A percentile compares a stretch with the other conserved stretches of the same genome.
Evolutionary conservation across 2,329 filamentous ascomycete species (phyloP).

Genomic region (Neofusicoccum parvum): DNA sequence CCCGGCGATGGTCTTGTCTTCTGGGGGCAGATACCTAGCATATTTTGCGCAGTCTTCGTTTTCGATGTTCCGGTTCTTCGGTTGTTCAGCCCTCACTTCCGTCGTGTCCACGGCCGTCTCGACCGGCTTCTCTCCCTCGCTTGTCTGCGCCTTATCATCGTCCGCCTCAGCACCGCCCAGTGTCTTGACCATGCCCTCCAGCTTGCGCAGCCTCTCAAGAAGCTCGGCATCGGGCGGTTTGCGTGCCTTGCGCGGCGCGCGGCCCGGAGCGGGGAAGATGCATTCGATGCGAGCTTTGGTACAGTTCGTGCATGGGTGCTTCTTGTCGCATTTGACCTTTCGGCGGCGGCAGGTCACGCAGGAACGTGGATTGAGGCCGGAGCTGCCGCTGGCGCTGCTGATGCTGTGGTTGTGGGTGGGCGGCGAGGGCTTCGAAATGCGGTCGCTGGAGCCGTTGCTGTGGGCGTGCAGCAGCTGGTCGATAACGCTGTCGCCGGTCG

Average conservation of each 20-base stretch:
- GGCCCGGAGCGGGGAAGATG: constrained; percentile 72
- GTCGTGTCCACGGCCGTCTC: background rate
- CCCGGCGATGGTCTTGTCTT: constrained; percentile 36
- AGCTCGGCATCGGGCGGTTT: constrained; percentile 72
- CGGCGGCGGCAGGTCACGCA: constrained; percentile 59
- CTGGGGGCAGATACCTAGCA: constrained; percentile 15
- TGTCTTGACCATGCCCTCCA: constrained; percentile 73
- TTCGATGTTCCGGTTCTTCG: constrained; percentile 24
- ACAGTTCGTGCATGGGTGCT: constrained; percentile 76
- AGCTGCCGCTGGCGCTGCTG: constrained; percentile 13
- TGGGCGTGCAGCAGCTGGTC: constrained; percentile 15
- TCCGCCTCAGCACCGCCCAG: constrained; percentile 42
- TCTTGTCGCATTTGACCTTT: constrained; percentile 78
- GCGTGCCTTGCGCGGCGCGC: constrained; percentile 68
- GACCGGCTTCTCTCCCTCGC: constrained; percentile 25
- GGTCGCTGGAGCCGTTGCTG: constrained; percentile 18
- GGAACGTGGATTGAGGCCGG: constrained; percentile 40
- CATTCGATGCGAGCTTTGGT: constrained; percentile 70
- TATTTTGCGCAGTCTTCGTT: constrained; percentile 26
- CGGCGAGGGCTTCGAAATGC: constrained; percentile 13
- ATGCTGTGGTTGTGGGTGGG: constrained; percentile 14
- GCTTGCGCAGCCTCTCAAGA: constrained; percentile 69
- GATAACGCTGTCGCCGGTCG: background rate
- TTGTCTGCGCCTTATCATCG: constrained; percentile 38
- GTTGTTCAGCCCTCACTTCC: background rate